Evolutionary conservation across 805 yeast genomes (phyloP).

Genomic region (Candida nonsorbophila): DNA sequence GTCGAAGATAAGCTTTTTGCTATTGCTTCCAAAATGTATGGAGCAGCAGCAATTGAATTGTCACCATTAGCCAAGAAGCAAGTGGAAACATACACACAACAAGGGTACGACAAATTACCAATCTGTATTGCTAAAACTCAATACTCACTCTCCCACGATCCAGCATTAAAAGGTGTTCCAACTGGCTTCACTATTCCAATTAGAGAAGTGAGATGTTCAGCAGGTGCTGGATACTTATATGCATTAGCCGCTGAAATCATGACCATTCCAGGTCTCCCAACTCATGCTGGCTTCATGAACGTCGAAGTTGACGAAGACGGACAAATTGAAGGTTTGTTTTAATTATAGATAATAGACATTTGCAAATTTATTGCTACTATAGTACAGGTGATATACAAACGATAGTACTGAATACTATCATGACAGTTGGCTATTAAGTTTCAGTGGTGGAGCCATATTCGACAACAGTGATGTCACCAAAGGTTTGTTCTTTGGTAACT

Average conservation of each 20-base stretch:
- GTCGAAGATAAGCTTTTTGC: slow-evolving; percentile 76
- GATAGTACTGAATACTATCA: slow-evolving; percentile 3
- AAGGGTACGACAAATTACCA: slow-evolving; percentile 88
- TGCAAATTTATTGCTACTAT: slow-evolving; percentile 3
- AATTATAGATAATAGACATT: no score
- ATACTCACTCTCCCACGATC: slow-evolving; percentile 92
- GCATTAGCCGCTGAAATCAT: slow-evolving; percentile 96
- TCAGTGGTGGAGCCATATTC: no score
- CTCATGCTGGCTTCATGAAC: slow-evolving; percentile 94
- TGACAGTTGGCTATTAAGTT: no score
- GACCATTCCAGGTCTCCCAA: slow-evolving; percentile 96
- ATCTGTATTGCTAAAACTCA: slow-evolving; percentile 97
- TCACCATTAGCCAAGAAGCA: slow-evolving; percentile 76
- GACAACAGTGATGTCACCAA: no score
- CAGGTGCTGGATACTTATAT: slow-evolving; percentile 95
- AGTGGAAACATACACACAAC: slow-evolving; percentile 74
- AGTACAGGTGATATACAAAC: slow-evolving; percentile 1
- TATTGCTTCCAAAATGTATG: slow-evolving; percentile 88
- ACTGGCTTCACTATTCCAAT: slow-evolving; percentile 91
- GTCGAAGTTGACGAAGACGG: slow-evolving; percentile 90
- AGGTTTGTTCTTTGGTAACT: no score
- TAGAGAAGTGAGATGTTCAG: slow-evolving; percentile 87
- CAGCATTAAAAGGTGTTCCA: slow-evolving; percentile 91
- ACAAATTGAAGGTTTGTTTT: slow-evolving; percentile 89
- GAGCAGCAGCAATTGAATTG: slow-evolving; percentile 80